Percentiles rank a stretch among this genome's conserved stretches.
Evolutionary conservation across 768 basidiomycete genomes (phyloP).

Genomic region (Mycena indigotica): DNA sequence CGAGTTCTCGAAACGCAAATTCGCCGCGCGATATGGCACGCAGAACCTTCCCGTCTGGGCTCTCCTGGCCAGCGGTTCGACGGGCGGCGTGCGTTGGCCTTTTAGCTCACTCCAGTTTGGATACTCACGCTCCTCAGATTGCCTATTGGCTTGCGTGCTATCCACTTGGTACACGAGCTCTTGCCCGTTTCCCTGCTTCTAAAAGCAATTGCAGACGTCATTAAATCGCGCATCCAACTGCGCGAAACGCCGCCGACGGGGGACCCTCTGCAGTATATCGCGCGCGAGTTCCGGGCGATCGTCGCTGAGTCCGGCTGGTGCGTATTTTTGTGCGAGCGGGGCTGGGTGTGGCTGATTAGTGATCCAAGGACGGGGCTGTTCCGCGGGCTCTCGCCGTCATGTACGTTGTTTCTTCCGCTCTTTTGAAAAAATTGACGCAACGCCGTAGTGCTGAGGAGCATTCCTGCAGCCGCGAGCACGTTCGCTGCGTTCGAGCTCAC

Average conservation of each 20-base stretch:
- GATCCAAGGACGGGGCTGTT: slow-evolving; percentile 63
- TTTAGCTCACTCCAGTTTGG: not conserved
- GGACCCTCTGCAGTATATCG: slow-evolving; percentile 77
- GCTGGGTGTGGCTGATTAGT: no score
- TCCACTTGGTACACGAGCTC: no score
- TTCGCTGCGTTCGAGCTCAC: slow-evolving; percentile 89
- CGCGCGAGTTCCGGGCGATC: slow-evolving; percentile 64
- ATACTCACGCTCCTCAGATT: slow-evolving; percentile 44
- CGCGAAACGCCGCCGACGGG: slow-evolving; percentile 72
- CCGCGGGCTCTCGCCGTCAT: slow-evolving; percentile 73
- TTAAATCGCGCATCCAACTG: slow-evolving; percentile 90
- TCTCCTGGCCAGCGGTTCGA: slow-evolving; percentile 78
- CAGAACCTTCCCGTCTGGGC: slow-evolving; percentile 81
- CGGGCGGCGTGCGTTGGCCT: slow-evolving; percentile 65
- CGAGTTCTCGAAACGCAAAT: slow-evolving; percentile 85
- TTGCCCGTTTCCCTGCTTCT: no score
- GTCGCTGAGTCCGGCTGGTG: slow-evolving; percentile 74
- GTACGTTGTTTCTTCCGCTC: slow-evolving; percentile 45
- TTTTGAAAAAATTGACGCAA: not conserved
- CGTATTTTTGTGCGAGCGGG: slow-evolving; percentile 41
- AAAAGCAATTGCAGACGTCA: slow-evolving; percentile 85
- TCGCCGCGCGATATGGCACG: slow-evolving; percentile 60
- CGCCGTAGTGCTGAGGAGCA: slow-evolving; percentile 72
- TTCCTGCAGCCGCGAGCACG: slow-evolving; percentile 89
- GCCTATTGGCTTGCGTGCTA: slow-evolving; percentile 95